A percentile compares a stretch with the other conserved stretches of the same genome.
Evolutionary conservation across 495 filamentous ascomycete species (phyloP).

Genomic region (Rusavskia elegans): DNA sequence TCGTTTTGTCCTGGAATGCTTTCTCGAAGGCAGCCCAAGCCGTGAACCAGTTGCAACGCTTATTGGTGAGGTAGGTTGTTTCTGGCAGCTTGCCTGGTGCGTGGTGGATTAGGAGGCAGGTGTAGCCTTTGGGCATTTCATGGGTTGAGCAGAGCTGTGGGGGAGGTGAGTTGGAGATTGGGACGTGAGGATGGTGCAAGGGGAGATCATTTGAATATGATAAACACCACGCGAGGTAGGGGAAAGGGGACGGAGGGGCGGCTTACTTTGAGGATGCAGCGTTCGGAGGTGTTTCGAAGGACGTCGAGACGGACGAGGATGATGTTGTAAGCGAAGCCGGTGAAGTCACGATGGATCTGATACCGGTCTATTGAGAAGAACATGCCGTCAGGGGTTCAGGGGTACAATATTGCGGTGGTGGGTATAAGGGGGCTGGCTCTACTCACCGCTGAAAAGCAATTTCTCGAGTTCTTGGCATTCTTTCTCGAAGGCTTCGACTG

Average conservation of each 20-base stretch:
- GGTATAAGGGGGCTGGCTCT: too few relatives aligned
- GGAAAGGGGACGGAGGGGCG: background rate
- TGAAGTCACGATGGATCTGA: conserved; percentile 31
- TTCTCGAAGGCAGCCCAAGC: conserved; percentile 32
- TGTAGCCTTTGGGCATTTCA: conserved; percentile 29
- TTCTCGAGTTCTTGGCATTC: conserved; percentile 8
- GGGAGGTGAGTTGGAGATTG: background rate
- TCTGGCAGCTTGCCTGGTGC: conserved; percentile 12
- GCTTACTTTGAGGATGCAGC: conserved; percentile 22
- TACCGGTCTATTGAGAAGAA: conserved; percentile 21
- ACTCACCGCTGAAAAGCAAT: conserved; percentile 8
- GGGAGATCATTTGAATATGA: too few relatives aligned
- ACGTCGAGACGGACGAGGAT: conserved; percentile 26
- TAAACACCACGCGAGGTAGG: too few relatives aligned
- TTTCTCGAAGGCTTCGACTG: conserved; percentile 11
- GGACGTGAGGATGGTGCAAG: too few relatives aligned
- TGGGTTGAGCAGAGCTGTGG: conserved; percentile 37
- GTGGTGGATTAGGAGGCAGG: conserved; percentile 22
- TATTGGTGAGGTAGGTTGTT: conserved; percentile 19
- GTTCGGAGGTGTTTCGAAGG: conserved; percentile 21
- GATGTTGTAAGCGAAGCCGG: conserved; percentile 32
- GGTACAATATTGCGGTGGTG: too few relatives aligned
- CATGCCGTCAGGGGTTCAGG: too few relatives aligned
- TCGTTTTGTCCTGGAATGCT: conserved; percentile 40
- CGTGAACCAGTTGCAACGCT: conserved; percentile 14